Percentiles rank a stretch among this genome's conserved stretches.
phyloP scores from a whole-genome alignment of 371 early-diverging fungal species.

The Dinochytrium kinnereticum region DNA sequence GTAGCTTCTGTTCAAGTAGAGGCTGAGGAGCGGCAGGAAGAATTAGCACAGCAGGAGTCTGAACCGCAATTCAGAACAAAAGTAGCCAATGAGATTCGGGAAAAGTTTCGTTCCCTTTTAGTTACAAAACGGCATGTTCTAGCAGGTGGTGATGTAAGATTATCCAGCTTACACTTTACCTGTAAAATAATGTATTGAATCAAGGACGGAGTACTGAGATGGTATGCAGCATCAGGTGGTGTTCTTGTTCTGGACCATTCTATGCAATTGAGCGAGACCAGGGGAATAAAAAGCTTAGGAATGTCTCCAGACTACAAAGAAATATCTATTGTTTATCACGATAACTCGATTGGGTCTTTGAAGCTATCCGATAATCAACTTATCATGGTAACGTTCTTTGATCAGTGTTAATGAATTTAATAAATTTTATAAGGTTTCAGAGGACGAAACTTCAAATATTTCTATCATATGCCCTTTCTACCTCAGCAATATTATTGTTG shows the following conservation, averaged over 20 bases:
- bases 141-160: constrained; percentile 45
- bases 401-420: background rate
- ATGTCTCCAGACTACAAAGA: constrained; percentile 40
- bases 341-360: constrained; percentile 19
- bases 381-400: background rate
- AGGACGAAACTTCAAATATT: background rate
- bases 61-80: background rate
- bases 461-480: constrained; percentile 20
- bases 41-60: no score
- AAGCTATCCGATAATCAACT: background rate
- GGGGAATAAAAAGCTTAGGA: constrained; percentile 23
- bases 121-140: constrained; percentile 32
- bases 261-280: no score
- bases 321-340: constrained; percentile 26
- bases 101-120: background rate
- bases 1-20: background rate
- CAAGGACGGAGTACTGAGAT: constrained; percentile 47
- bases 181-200: no score
- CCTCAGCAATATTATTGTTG: constrained; percentile 29
- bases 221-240: constrained; percentile 12
- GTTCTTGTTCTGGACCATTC: background rate
- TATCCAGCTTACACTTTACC: background rate
- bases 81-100: background rate
- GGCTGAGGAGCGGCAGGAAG: background rate
- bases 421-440: background rate